A percentile compares a stretch with the other conserved stretches of the same genome.
Conservation (phyloP, 352 stramenopile genomes). For the Peronosclerospora sorghi region DNA sequence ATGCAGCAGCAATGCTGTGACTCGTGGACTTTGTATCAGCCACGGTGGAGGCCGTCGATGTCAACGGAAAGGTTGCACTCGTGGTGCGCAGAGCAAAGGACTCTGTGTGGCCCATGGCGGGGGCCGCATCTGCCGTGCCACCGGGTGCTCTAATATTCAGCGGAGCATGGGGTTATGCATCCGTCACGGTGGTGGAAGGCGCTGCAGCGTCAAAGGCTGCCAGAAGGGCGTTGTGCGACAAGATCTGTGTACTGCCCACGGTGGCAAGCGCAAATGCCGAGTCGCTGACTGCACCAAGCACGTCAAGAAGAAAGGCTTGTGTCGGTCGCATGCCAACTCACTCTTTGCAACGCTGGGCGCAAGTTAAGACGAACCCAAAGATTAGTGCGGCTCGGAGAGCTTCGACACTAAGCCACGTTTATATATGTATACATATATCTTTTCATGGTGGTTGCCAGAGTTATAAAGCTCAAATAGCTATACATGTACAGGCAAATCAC, state of each 20-base stretch:
- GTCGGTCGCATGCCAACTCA: conserved; percentile 65
- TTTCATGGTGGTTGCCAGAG: no score
- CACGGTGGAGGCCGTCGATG: conserved; percentile 70
- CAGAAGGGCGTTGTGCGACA: conserved; percentile 81
- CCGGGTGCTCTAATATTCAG: conserved; percentile 79
- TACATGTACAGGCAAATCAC: no score
- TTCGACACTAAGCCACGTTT: no score
- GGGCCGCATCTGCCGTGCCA: conserved; percentile 65
- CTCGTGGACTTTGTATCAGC: conserved; percentile 69
- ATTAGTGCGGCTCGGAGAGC: no score
- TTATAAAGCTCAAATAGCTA: no score
- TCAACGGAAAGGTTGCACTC: conserved; percentile 74
- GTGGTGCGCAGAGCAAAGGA: conserved; percentile 69
- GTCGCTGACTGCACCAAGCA: conserved; percentile 76
- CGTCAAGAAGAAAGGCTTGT: conserved; percentile 80
- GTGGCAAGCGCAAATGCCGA: conserved; percentile 74
- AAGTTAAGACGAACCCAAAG: no score
- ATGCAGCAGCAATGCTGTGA: conserved; percentile 70
- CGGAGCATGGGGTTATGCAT: conserved; percentile 83
- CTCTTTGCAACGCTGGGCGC: conserved; percentile 20
- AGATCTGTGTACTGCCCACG: conserved; percentile 79
- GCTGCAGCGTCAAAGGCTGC: conserved; percentile 69
- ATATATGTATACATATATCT: neutral
- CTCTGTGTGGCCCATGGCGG: conserved; percentile 78
- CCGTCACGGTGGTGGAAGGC: conserved; percentile 73